Percentiles rank a stretch among this genome's conserved stretches.
phyloP scores from a whole-genome alignment of 257 asterid species.

The Buddleja alternifolia region DNA sequence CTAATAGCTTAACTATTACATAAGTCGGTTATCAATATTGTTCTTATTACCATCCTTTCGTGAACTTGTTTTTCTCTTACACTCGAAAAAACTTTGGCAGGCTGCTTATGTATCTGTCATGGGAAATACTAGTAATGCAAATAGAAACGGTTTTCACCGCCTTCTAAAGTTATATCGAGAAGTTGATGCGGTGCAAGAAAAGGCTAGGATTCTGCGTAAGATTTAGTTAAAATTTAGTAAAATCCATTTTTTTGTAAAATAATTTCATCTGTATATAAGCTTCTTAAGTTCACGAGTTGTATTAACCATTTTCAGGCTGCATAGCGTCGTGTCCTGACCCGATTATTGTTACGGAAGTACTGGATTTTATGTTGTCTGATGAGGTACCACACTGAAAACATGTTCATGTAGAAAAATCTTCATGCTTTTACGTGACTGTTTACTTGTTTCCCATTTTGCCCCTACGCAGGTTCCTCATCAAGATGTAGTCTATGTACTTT shows the following conservation, averaged over 20 bases:
- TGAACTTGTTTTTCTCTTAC: too few species aligned
- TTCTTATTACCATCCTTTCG: background rate
- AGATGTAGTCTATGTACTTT: conserved; percentile 27
- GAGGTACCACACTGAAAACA: conserved; percentile 34
- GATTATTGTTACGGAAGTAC: conserved; percentile 32
- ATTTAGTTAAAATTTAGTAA: background rate
- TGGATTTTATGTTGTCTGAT: conserved; percentile 36
- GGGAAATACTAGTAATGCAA: conserved; percentile 35
- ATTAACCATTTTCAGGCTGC: conserved; percentile 34
- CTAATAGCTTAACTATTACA: too few species aligned
- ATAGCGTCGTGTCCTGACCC: conserved; percentile 44
- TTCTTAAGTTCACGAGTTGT: background rate
- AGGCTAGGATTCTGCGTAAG: conserved; percentile 43
- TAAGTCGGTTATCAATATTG: background rate
- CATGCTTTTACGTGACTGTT: background rate
- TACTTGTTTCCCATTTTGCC: background rate
- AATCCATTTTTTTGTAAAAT: background rate
- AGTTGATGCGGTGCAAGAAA: conserved; percentile 40
- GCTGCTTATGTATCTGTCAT: conserved; percentile 44
- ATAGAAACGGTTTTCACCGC: conserved; percentile 30
- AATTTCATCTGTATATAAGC: background rate
- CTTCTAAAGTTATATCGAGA: conserved; percentile 38
- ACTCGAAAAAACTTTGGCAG: conserved; percentile 12
- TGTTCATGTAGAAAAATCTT: background rate
- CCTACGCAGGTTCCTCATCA: conserved; percentile 33